Percentiles rank a stretch among this genome's conserved stretches.
Conservation (phyloP, 257 asterid genomes). For the Lycium barbarum region DNA sequence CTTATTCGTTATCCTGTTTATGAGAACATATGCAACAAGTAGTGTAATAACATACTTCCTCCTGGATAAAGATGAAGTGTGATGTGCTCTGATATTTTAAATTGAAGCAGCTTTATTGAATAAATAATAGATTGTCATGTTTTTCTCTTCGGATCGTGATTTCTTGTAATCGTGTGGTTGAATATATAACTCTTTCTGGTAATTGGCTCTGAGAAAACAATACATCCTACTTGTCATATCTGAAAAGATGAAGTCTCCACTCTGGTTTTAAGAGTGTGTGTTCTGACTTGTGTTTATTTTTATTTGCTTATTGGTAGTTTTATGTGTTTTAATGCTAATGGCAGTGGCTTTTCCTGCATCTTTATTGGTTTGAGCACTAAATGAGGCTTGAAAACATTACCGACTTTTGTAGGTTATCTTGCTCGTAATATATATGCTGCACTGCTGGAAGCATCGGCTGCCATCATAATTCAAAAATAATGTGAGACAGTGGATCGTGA, state of each 20-base stretch:
- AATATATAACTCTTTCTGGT: background rate
- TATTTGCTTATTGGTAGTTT: constrained; percentile 11
- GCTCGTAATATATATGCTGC: constrained; percentile 58
- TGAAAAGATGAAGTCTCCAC: background rate
- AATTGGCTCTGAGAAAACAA: background rate
- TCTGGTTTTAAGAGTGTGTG: background rate
- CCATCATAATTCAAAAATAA: constrained; percentile 70
- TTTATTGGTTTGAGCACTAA: background rate
- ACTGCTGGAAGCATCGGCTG: constrained; percentile 73
- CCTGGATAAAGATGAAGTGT: constrained; percentile 14
- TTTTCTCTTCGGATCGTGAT: background rate
- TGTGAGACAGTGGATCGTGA: constrained; percentile 61
- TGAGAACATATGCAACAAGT: constrained; percentile 15
- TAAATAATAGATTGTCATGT: background rate
- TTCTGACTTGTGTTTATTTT: background rate
- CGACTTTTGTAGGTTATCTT: constrained; percentile 66
- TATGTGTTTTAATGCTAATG: constrained; percentile 12
- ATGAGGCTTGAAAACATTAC: constrained; percentile 18
- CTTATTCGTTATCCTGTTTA: background rate
- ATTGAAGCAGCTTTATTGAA: background rate
- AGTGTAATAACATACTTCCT: background rate
- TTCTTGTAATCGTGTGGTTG: background rate
- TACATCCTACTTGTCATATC: background rate
- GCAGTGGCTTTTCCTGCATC: constrained; percentile 19
- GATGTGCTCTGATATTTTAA: constrained; percentile 15